A percentile compares a stretch with the other conserved stretches of the same genome.
Evolutionary conservation across 1,284 basidiomycete genomes (phyloP).

Genomic region (Meira nashicola): DNA sequence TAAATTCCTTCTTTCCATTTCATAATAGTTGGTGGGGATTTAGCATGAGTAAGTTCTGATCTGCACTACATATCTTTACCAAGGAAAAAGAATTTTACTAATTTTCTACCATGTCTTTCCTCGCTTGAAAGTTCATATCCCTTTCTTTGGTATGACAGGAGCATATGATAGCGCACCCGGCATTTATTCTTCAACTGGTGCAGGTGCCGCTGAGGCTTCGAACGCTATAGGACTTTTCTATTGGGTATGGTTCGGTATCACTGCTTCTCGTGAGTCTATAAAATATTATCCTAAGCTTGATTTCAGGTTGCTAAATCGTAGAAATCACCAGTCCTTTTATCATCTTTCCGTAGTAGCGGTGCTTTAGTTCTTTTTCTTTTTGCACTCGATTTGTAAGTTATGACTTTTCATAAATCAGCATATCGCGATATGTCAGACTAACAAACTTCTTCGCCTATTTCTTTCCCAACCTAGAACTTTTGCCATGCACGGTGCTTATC

Average conservation of each 20-base stretch:
- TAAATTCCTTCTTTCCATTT: no score
- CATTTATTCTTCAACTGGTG: conserved; percentile 19
- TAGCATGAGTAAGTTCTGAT: conserved; percentile 14
- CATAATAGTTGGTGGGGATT: conserved; percentile 45
- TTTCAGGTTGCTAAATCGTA: conserved; percentile 1
- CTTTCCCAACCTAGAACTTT: conserved; percentile 10
- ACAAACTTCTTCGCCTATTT: neutral
- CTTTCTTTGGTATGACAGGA: conserved; percentile 32
- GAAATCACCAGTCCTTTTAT: conserved; percentile 18
- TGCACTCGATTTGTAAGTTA: conserved; percentile 11
- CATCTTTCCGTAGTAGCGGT: conserved; percentile 19
- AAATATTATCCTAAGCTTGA: neutral
- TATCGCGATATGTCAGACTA: no score
- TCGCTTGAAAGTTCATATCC: conserved; percentile 15
- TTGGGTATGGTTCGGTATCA: conserved; percentile 39
- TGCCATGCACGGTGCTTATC: conserved; percentile 8
- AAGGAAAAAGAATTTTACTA: neutral
- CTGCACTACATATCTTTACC: no score
- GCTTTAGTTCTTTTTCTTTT: conserved; percentile 22
- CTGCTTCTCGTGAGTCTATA: conserved; percentile 18
- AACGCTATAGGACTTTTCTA: conserved; percentile 28
- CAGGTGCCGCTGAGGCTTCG: conserved; percentile 19
- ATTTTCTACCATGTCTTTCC: neutral
- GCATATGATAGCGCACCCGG: conserved; percentile 27
- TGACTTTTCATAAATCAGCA: neutral